phyloP scores from a whole-genome alignment of 768 basidiomycete genomes.

The Podaxis pistillaris region DNA sequence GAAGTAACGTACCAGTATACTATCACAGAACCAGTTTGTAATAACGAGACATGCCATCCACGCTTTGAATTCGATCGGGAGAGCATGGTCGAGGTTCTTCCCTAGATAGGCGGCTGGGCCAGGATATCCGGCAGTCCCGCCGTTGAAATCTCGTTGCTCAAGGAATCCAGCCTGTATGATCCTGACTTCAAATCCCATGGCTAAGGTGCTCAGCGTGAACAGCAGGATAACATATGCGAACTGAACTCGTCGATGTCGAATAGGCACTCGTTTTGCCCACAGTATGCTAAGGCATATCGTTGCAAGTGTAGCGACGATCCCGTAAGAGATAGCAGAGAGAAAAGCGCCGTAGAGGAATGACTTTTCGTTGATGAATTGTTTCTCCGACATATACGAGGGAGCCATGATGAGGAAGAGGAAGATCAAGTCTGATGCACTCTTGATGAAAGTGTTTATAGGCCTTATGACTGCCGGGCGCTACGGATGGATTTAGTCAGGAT shows the following conservation, averaged over 20 bases:
- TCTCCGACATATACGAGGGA: conserved; percentile 8
- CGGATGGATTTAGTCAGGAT: background rate
- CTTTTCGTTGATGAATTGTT: conserved; percentile 8
- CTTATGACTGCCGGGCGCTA: background rate
- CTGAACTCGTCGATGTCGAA: background rate
- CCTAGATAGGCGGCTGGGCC: conserved; percentile 8
- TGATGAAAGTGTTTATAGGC: background rate
- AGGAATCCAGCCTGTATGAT: conserved; percentile 10
- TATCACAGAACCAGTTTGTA: conserved; percentile 10
- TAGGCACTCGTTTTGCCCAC: background rate
- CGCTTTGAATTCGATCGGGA: conserved; percentile 2
- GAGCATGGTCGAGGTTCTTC: conserved; percentile 5
- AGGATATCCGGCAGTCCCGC: conserved; percentile 9
- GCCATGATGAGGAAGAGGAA: background rate
- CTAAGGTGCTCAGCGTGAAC: conserved; percentile 4
- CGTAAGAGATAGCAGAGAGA: conserved; percentile 8
- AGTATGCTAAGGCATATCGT: background rate
- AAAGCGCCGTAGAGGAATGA: conserved; percentile 10
- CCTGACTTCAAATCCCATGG: conserved; percentile 5
- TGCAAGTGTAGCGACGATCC: conserved; percentile 1
- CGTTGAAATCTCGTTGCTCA: conserved; percentile 8
- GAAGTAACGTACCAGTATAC: background rate
- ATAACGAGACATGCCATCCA: conserved; percentile 12
- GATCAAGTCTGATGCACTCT: too few relatives aligned
- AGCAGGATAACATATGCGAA: conserved; percentile 4